A percentile compares a stretch with the other conserved stretches of the same genome.
Evolutionary conservation across 192 early-diverging fungal species (phyloP).

Genomic region (Gorgonomyces haynaldii): DNA sequence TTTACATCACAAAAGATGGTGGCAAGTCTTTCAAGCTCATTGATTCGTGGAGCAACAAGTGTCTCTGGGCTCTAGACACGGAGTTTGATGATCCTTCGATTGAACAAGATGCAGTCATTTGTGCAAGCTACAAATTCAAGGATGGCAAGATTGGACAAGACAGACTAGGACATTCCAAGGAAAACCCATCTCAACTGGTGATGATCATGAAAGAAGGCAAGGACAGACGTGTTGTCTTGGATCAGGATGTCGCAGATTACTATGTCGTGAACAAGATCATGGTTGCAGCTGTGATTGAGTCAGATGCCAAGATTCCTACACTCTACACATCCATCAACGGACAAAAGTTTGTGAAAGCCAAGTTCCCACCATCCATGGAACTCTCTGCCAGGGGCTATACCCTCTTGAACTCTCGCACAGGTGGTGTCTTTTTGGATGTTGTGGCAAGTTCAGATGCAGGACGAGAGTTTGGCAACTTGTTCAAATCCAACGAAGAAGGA

Average conservation of each 20-base stretch:
- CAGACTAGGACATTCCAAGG: constrained; percentile 27
- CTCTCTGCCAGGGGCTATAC: constrained; percentile 67
- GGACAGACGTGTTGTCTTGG: constrained; percentile 37
- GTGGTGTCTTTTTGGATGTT: constrained; percentile 33
- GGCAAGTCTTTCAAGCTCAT: constrained; percentile 42
- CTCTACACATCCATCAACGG: constrained; percentile 72
- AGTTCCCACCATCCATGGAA: constrained; percentile 73
- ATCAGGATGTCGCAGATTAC: constrained; percentile 61
- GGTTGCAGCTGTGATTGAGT: constrained; percentile 54
- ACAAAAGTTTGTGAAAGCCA: constrained; percentile 49
- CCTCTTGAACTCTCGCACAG: constrained; percentile 67
- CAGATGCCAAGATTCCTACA: constrained; percentile 31
- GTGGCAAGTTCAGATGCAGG: constrained; percentile 19
- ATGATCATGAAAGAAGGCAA: constrained; percentile 46
- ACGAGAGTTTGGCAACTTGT: constrained; percentile 69
- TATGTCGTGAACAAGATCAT: constrained; percentile 70
- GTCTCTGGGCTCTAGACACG: constrained; percentile 56
- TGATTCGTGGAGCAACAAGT: constrained; percentile 74
- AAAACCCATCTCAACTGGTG: constrained; percentile 62
- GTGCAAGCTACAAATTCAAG: constrained; percentile 54
- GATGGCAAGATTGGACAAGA: constrained; percentile 46
- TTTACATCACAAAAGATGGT: constrained; percentile 58
- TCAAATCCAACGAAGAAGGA: constrained; percentile 82
- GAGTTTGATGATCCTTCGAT: constrained; percentile 31
- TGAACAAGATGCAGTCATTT: constrained; percentile 61